These are phyloP conservation scores for Myxozyma mucilagina DNA, from an alignment of 805 yeast genomes.

Conservation along the genomic window DNA sequence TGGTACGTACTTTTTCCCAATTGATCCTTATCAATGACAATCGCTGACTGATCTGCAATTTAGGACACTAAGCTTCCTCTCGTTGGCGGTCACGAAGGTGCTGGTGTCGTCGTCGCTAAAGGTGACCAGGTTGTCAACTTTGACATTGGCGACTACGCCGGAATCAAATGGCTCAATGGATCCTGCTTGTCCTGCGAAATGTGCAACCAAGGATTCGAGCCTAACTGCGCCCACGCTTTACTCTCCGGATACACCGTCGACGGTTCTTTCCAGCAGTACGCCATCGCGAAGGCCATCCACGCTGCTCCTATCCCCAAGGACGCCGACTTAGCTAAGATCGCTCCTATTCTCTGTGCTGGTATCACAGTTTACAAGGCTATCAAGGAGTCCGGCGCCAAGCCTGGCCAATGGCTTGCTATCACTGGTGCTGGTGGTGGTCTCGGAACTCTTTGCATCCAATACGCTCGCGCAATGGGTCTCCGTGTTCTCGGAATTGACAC, in stretches of 20 bases:
- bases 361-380: slow-evolving; percentile 88
- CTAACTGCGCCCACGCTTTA: slow-evolving; percentile 67
- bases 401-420: slow-evolving; percentile 76
- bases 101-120: slow-evolving; percentile 77
- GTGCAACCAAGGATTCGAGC: slow-evolving; percentile 65
- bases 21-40: neutral
- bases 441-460: slow-evolving; percentile 72
- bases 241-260: slow-evolving; percentile 87
- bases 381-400: slow-evolving; percentile 67
- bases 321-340: slow-evolving; percentile 69
- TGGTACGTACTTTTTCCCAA: slow-evolving; percentile 39
- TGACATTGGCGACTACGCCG: slow-evolving; percentile 78
- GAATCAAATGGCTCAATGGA: slow-evolving; percentile 80
- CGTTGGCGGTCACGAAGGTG: slow-evolving; percentile 91
- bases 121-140: slow-evolving; percentile 70
- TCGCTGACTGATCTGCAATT: neutral
- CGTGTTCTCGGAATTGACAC: slow-evolving; percentile 72
- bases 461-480: slow-evolving; percentile 75
- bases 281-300: slow-evolving; percentile 83
- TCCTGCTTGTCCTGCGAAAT: slow-evolving; percentile 76
- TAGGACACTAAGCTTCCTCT: slow-evolving; percentile 62
- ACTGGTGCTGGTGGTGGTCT: slow-evolving; percentile 83
- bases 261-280: slow-evolving; percentile 90
- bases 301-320: slow-evolving; percentile 78
- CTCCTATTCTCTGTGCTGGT: slow-evolving; percentile 90